Evolutionary conservation across 768 basidiomycete species (phyloP).

Genomic region (Lactarius indigo): DNA sequence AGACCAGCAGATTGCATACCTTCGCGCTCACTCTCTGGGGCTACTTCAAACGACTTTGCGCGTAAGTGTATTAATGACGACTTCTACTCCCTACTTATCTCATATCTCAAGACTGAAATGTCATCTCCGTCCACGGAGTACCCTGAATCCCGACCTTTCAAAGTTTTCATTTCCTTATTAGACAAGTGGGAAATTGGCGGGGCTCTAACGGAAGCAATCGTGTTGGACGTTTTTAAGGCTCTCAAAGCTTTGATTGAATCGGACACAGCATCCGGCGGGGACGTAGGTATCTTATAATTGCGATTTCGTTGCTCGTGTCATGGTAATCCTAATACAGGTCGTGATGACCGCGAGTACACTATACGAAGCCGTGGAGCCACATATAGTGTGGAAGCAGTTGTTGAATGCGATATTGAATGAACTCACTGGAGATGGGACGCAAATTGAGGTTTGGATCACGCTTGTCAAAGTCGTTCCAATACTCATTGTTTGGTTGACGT

Average conservation of each 20-base stretch:
- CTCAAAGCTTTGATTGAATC: conserved; percentile 55
- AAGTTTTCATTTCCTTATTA: conserved; percentile 89
- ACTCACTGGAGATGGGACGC: conserved; percentile 41
- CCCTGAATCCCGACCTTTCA: conserved; percentile 83
- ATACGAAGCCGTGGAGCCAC: conserved; percentile 91
- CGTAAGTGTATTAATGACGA: conserved; percentile 37
- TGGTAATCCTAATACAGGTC: conserved; percentile 47
- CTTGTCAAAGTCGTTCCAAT: not conserved
- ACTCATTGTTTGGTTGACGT: conserved; percentile 12
- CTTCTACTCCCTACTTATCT: not conserved
- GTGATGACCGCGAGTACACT: conserved; percentile 76
- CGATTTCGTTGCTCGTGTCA: not conserved
- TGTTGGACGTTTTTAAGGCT: conserved; percentile 76
- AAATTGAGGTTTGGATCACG: conserved; percentile 46
- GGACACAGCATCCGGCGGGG: conserved; percentile 52
- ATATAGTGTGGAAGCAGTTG: conserved; percentile 79
- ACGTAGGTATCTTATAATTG: conserved; percentile 42
- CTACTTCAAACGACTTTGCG: conserved; percentile 67
- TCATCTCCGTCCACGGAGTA: conserved; percentile 66
- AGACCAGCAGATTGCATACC: conserved; percentile 69
- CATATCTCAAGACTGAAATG: conserved; percentile 64
- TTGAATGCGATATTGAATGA: conserved; percentile 55
- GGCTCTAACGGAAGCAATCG: conserved; percentile 69
- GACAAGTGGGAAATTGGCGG: conserved; percentile 98
- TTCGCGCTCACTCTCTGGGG: conserved; percentile 67